Conservation (phyloP, 2,329 filamentous ascomycete genomes). For the Fusarium pseudograminearum region DNA sequence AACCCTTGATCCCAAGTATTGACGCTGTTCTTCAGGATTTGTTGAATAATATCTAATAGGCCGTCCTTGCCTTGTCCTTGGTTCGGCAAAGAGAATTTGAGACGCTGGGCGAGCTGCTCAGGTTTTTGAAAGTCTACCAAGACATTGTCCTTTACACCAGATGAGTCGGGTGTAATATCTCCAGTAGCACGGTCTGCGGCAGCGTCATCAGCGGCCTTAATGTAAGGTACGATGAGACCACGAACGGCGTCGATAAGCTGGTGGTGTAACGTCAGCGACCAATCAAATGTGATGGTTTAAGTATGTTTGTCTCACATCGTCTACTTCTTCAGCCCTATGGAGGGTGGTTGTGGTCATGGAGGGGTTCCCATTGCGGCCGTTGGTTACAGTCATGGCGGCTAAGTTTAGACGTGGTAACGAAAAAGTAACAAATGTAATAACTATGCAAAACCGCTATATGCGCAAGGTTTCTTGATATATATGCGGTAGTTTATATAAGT, state of each 20-base stretch:
- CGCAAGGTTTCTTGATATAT: not conserved
- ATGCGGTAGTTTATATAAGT: not conserved
- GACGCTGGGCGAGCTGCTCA: slow-evolving; percentile 65
- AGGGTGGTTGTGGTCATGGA: slow-evolving; percentile 41
- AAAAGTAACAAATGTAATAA: not conserved
- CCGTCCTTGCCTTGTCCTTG: slow-evolving; percentile 76
- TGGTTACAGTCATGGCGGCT: slow-evolving; percentile 46
- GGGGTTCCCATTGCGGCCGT: slow-evolving; percentile 41
- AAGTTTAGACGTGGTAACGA: slow-evolving; percentile 1
- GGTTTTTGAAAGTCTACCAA: slow-evolving; percentile 74
- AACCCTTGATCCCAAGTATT: slow-evolving; percentile 99
- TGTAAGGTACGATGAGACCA: slow-evolving; percentile 76
- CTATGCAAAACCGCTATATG: not conserved
- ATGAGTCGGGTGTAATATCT: slow-evolving; percentile 57
- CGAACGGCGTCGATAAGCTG: slow-evolving; percentile 78
- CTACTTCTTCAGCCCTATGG: slow-evolving; percentile 51
- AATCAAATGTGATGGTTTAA: slow-evolving; percentile 17
- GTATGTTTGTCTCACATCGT: slow-evolving; percentile 46
- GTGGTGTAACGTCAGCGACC: slow-evolving; percentile 38
- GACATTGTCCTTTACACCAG: slow-evolving; percentile 62
- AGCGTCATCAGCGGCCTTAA: slow-evolving; percentile 76
- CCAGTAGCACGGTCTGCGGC: slow-evolving; percentile 64
- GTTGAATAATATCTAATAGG: slow-evolving; percentile 75
- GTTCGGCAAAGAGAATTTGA: slow-evolving; percentile 70
- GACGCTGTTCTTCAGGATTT: slow-evolving; percentile 85